phyloP scores from a whole-genome alignment of 2,329 filamentous ascomycete genomes.

The Colletotrichum sp. region DNA sequence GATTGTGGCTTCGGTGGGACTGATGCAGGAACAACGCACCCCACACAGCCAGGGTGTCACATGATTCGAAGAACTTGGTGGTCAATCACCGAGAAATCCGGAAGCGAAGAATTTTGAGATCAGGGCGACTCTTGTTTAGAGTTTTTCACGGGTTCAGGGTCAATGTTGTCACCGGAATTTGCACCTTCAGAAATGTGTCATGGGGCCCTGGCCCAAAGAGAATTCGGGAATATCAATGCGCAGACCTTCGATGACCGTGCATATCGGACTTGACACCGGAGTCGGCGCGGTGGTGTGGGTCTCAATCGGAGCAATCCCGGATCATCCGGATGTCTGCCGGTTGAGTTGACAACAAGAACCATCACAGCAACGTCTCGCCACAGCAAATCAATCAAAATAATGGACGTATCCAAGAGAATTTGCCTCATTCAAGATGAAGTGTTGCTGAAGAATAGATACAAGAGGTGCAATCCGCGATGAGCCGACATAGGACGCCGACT shows the following conservation, averaged over 20 bases:
- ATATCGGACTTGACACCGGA: not conserved
- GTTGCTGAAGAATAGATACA: not conserved
- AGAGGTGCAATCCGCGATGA: not conserved
- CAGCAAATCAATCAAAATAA: not conserved
- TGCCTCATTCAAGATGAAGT: not conserved
- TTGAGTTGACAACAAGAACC: not conserved
- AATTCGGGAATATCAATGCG: not conserved
- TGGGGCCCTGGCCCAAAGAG: rapidly evolving
- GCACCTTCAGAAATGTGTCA: not conserved
- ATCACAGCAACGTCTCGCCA: rapidly evolving
- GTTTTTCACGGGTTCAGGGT: not conserved
- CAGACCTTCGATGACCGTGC: not conserved
- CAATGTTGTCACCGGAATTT: not conserved
- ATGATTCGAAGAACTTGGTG: not conserved
- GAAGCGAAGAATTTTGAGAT: not conserved
- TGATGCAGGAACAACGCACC: not conserved
- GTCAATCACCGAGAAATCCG: not conserved
- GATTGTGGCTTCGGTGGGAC: not conserved
- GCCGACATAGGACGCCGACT: not conserved
- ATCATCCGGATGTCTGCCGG: not conserved
- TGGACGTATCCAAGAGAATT: not conserved
- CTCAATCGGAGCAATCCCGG: not conserved
- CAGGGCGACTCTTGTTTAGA: not conserved
- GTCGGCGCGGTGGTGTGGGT: not conserved
- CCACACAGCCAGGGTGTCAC: not conserved